These are phyloP conservation scores for Aschersonia sp. DNA, from an alignment of 2,329 filamentous ascomycete species.

Conservation along the genomic window DNA sequence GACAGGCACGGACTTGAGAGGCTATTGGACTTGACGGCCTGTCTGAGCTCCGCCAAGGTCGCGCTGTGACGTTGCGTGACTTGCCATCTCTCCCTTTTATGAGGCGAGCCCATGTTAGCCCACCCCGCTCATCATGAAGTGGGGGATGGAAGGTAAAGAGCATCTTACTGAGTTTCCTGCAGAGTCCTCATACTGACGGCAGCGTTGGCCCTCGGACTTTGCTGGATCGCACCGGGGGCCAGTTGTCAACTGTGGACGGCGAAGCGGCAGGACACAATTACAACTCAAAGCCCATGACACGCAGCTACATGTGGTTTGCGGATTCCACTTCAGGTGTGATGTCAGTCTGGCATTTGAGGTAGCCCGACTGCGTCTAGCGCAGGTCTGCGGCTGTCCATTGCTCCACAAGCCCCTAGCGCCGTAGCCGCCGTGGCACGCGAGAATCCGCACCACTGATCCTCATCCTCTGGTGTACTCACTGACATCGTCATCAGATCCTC, in stretches of 20 bases:
- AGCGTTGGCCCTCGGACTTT: not conserved
- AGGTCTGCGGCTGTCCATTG: too few species aligned
- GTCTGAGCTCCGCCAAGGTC: constrained; percentile 46
- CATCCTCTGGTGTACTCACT: not conserved
- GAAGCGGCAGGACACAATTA: too few species aligned
- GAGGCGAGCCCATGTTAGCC: not conserved
- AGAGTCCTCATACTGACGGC: constrained; percentile 20
- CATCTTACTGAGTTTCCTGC: constrained; percentile 22
- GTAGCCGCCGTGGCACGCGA: too few species aligned
- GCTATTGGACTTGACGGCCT: constrained; percentile 46
- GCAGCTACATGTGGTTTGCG: too few species aligned
- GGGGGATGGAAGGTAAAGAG: not conserved
- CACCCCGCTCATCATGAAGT: not conserved
- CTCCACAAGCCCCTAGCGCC: too few species aligned
- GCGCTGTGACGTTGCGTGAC: constrained; percentile 43
- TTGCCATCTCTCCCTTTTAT: constrained; percentile 55
- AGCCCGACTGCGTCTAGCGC: too few species aligned
- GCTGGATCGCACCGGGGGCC: not conserved
- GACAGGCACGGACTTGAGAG: constrained; percentile 48
- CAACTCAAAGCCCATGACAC: too few species aligned
- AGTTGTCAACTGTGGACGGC: too few species aligned
- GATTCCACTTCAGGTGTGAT: too few species aligned
- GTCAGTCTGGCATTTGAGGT: too few species aligned
- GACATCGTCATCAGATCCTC: not conserved
- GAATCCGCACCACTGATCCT: too few species aligned